Evolutionary conservation across 106 monocot species (phyloP).

Genomic region (Dendrobium huoshanense): DNA sequence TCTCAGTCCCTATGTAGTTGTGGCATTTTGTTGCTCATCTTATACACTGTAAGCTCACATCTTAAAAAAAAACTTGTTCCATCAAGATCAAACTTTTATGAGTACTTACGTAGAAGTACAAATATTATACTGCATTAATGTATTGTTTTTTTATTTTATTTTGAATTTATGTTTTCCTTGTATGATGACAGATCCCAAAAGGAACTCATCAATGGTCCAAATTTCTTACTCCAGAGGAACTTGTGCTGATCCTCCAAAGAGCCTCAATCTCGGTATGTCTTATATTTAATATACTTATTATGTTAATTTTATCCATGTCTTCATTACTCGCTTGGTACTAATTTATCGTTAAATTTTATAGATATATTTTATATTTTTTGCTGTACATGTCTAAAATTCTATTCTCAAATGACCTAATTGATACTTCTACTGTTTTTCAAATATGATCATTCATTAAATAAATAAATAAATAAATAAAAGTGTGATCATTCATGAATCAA

Average conservation of each 20-base stretch:
- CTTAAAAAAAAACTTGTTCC: not conserved
- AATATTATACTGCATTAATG: not conserved
- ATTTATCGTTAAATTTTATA: too few relatives aligned
- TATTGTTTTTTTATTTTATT: not conserved
- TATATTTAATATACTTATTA: not conserved
- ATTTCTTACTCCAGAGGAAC: constrained; percentile 85
- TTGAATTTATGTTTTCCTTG: not conserved
- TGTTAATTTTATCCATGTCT: too few relatives aligned
- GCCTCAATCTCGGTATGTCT: constrained; percentile 72
- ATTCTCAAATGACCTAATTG: too few relatives aligned
- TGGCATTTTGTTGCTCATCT: not conserved
- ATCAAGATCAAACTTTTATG: not conserved
- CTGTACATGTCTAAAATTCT: too few relatives aligned
- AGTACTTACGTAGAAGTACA: not conserved
- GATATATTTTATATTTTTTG: too few relatives aligned
- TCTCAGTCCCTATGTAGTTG: not conserved
- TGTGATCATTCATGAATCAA: too few relatives aligned
- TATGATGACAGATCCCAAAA: constrained; percentile 64
- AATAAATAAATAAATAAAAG: too few relatives aligned
- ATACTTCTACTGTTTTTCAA: too few relatives aligned
- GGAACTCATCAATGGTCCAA: constrained; percentile 95
- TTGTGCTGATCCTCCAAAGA: constrained; percentile 67
- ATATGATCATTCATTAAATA: too few relatives aligned
- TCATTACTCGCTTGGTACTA: too few relatives aligned
- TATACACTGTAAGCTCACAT: not conserved